Percentiles rank a stretch among this genome's conserved stretches.
phyloP scores from a whole-genome alignment of 192 early-diverging fungal species.

The Umbelopsis sp. region DNA sequence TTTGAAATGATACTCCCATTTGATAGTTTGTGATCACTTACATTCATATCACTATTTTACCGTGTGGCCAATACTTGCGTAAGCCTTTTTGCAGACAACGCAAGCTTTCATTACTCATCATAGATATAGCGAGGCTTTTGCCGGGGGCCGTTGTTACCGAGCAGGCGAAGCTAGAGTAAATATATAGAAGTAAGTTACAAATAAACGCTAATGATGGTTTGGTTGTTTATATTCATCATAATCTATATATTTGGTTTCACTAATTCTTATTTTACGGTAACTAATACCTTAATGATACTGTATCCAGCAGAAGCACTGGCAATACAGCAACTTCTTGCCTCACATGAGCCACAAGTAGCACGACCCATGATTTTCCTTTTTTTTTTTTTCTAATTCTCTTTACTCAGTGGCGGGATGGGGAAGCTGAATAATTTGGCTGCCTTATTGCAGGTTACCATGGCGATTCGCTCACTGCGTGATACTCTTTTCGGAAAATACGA shows the following conservation, averaged over 20 bases:
- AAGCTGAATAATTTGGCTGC: slow-evolving; percentile 7
- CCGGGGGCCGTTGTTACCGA: too few relatives aligned
- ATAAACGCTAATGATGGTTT: too few relatives aligned
- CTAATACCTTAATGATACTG: too few relatives aligned
- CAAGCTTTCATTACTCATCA: too few relatives aligned
- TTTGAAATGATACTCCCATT: slow-evolving; percentile 17
- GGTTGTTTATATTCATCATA: too few relatives aligned
- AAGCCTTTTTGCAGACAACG: not conserved
- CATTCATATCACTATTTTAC: not conserved
- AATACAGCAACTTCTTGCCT: not conserved
- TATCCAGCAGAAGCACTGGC: not conserved
- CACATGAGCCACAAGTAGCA: slow-evolving; percentile 20
- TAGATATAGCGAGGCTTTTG: too few relatives aligned
- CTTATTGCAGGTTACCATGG: slow-evolving; percentile 6
- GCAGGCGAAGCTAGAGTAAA: too few relatives aligned
- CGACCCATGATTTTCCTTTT: not conserved
- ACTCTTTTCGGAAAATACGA: not conserved
- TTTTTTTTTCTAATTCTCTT: not conserved
- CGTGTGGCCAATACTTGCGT: not conserved
- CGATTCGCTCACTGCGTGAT: slow-evolving; percentile 12
- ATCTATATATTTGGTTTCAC: not conserved
- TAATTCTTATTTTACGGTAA: too few relatives aligned
- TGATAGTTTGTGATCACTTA: not conserved
- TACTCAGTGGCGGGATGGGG: not conserved
- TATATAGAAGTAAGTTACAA: too few relatives aligned